A percentile compares a stretch with the other conserved stretches of the same genome.
phyloP scores from a whole-genome alignment of 2,329 filamentous ascomycete species.

The Pyricularia grisea region DNA sequence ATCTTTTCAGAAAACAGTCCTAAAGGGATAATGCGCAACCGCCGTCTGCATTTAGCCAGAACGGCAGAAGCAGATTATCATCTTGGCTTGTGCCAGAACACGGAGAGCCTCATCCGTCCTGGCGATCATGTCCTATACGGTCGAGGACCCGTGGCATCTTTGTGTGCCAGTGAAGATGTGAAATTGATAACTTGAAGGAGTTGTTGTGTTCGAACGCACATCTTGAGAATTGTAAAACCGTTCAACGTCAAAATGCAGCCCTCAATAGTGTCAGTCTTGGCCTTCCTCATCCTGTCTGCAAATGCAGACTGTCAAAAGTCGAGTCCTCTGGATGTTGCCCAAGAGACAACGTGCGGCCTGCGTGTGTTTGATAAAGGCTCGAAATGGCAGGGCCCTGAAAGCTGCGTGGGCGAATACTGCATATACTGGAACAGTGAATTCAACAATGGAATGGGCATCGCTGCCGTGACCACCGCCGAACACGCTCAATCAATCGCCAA shows the following conservation, averaged over 20 bases:
- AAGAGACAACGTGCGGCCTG: background rate
- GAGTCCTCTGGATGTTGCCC: background rate
- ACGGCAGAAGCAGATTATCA: background rate
- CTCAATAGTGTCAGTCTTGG: background rate
- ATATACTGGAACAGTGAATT: slow-evolving; percentile 12
- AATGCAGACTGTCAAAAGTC: background rate
- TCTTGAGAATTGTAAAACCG: background rate
- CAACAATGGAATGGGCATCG: slow-evolving; percentile 11
- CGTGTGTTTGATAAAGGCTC: background rate
- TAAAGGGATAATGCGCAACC: background rate
- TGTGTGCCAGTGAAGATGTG: background rate
- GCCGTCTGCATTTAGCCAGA: background rate
- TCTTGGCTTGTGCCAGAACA: background rate
- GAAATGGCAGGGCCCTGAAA: slow-evolving; percentile 11
- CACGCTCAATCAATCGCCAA: slow-evolving; percentile 5
- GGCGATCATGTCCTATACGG: background rate
- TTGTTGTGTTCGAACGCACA: background rate
- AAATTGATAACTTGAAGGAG: background rate
- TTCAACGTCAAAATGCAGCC: background rate
- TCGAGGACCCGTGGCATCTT: background rate
- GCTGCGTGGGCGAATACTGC: slow-evolving; percentile 13
- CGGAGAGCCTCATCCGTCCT: background rate
- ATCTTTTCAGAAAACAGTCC: background rate
- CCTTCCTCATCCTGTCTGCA: background rate
- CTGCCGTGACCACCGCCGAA: slow-evolving; percentile 10